phyloP scores from a whole-genome alignment of 129 eudicot genomes.

The Kitagawia praeruptora region DNA sequence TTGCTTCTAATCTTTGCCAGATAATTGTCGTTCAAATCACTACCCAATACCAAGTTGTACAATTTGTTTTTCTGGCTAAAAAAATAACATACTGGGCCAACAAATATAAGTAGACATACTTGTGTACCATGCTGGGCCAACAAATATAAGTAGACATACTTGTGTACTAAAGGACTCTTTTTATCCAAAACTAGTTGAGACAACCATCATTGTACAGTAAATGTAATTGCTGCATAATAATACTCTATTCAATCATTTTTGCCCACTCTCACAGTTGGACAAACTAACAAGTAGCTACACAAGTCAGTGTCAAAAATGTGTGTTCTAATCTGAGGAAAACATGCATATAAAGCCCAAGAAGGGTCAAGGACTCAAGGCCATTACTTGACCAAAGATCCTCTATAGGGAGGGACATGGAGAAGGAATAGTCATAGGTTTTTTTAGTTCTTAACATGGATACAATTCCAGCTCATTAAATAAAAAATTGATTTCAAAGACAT shows the following conservation, averaged over 20 bases:
- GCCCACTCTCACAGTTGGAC: neutral
- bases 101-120: neutral
- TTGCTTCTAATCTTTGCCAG: neutral
- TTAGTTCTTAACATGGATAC: neutral
- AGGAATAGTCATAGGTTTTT: neutral
- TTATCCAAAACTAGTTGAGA: neutral
- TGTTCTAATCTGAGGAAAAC: neutral
- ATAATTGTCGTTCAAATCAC: neutral
- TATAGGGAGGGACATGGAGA: neutral
- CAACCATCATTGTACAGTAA: neutral
- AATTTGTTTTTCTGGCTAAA: neutral
- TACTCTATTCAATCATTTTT: neutral
- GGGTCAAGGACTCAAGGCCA: neutral
- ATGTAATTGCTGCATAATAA: neutral
- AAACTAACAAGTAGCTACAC: neutral
- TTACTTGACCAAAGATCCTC: neutral
- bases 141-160: neutral
- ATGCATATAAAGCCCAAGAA: neutral
- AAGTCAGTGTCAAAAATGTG: neutral
- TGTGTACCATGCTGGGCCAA: neutral
- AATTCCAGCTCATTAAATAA: neutral
- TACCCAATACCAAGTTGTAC: neutral
- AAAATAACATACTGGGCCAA: neutral
- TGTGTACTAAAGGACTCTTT: neutral
- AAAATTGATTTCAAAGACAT: neutral